These are phyloP conservation scores for Aschersonia sp. DNA, from an alignment of 2,329 filamentous ascomycete species.

Conservation along the genomic window DNA sequence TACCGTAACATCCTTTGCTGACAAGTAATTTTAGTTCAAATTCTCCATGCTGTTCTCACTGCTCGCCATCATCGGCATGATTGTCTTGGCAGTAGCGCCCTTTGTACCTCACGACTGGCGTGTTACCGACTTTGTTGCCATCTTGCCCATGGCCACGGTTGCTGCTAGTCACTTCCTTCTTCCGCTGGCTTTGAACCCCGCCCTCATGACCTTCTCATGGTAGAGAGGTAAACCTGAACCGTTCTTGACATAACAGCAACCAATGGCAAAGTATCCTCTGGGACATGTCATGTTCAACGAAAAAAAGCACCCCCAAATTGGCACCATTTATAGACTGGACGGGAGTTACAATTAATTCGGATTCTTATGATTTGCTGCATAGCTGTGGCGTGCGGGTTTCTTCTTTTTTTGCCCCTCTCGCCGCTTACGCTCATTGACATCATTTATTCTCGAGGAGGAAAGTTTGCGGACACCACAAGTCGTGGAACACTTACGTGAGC, in stretches of 20 bases:
- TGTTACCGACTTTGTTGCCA: conserved; percentile 60
- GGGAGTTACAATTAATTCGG: background rate
- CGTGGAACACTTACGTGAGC: no score
- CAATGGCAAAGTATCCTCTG: no score
- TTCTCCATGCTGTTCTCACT: conserved; percentile 51
- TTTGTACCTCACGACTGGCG: conserved; percentile 54
- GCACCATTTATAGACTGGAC: conserved; percentile 2
- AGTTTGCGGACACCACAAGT: background rate
- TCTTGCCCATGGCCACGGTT: conserved; percentile 63
- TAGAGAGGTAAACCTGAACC: conserved; percentile 19
- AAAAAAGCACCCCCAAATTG: background rate
- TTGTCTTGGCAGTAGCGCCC: conserved; percentile 46
- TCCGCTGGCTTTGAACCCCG: conserved; percentile 63
- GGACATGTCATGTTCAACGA: no score
- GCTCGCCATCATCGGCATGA: conserved; percentile 43
- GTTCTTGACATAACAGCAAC: no score
- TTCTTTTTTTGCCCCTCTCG: background rate
- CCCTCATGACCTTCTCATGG: conserved; percentile 68
- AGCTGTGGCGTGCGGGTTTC: background rate
- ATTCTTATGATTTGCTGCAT: background rate
- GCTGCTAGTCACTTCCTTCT: conserved; percentile 54
- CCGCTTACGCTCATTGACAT: background rate
- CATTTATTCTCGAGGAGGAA: background rate
- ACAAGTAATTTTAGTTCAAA: conserved; percentile 43
- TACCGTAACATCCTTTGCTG: conserved; percentile 8